These are phyloP conservation scores for Trichothecium sympodiale DNA, from an alignment of 2,329 filamentous ascomycete genomes.

Conservation along the genomic window DNA sequence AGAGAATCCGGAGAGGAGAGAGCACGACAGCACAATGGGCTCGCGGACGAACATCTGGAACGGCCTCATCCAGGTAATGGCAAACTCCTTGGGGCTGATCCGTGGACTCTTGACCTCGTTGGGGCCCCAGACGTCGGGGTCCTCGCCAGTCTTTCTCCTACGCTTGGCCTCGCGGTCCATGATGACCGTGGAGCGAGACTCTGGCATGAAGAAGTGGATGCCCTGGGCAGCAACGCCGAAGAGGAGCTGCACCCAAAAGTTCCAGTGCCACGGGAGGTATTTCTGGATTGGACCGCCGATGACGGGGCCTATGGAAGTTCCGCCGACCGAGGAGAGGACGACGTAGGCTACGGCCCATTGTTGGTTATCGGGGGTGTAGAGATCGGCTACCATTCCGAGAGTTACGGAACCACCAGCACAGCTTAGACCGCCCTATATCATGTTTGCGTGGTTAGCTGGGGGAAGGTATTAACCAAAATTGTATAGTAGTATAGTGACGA, in stretches of 20 bases:
- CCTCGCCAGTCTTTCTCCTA: conserved; percentile 43
- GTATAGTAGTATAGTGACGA: no score
- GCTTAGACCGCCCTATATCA: conserved; percentile 50
- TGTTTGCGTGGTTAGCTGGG: no score
- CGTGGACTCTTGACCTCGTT: conserved; percentile 51
- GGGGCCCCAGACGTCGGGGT: conserved; percentile 57
- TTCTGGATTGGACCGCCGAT: conserved; percentile 64
- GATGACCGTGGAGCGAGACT: conserved; percentile 65
- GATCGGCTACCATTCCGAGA: conserved; percentile 62
- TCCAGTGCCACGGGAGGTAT: conserved; percentile 54
- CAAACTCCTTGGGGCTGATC: conserved; percentile 46
- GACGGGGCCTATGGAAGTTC: conserved; percentile 65
- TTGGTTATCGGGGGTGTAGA: conserved; percentile 61
- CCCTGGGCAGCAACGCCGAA: conserved; percentile 60
- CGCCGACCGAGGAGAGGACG: conserved; percentile 69
- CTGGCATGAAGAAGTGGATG: conserved; percentile 60
- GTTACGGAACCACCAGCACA: conserved; percentile 65
- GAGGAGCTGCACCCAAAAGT: conserved; percentile 77
- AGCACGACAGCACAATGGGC: conserved; percentile 60
- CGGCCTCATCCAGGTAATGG: conserved; percentile 47
- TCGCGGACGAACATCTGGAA: conserved; percentile 66
- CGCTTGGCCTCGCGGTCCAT: conserved; percentile 71
- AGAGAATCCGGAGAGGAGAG: conserved; percentile 59
- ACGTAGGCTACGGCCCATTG: conserved; percentile 67
- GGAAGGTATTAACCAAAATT: no score